These are phyloP conservation scores for Cyclotella sp. DNA, from an alignment of 108 stramenopile species.

Conservation along the genomic window DNA sequence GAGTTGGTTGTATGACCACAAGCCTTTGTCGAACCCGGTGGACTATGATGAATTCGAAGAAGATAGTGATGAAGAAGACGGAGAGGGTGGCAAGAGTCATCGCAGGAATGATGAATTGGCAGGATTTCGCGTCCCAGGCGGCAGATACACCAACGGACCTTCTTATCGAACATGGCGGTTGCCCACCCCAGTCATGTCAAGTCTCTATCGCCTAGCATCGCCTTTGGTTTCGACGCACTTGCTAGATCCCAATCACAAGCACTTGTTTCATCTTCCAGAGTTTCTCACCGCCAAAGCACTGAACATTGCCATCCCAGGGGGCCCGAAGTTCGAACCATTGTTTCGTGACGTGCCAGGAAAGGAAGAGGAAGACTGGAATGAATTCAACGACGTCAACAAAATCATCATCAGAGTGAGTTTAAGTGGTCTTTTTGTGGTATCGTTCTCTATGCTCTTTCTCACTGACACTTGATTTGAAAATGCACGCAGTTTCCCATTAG, in stretches of 20 bases:
- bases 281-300: constrained; percentile 99
- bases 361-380: constrained; percentile 99
- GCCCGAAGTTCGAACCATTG: constrained; percentile 99
- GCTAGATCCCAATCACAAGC: constrained; percentile 89
- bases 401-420: constrained; percentile 81
- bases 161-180: constrained; percentile 95
- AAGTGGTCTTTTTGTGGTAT: neutral
- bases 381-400: constrained; percentile 99
- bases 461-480: no score
- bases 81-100: constrained; percentile 35
- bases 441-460: no score
- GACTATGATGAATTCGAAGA: constrained; percentile 58
- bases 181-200: constrained; percentile 94
- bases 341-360: constrained; percentile 93
- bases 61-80: constrained; percentile 75
- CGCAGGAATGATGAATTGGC: constrained; percentile 37
- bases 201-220: constrained; percentile 92
- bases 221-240: constrained; percentile 89
- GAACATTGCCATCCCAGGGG: constrained; percentile 99
- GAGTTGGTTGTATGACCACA: constrained; percentile 85
- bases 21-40: constrained; percentile 71
- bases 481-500: constrained; percentile 90
- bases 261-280: constrained; percentile 94
- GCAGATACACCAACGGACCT: constrained; percentile 90
- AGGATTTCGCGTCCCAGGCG: constrained; percentile 58